Base-by-base conservation (phyloP, 441 rosid species). In the Bocquillonia castaneifolia region DNA sequence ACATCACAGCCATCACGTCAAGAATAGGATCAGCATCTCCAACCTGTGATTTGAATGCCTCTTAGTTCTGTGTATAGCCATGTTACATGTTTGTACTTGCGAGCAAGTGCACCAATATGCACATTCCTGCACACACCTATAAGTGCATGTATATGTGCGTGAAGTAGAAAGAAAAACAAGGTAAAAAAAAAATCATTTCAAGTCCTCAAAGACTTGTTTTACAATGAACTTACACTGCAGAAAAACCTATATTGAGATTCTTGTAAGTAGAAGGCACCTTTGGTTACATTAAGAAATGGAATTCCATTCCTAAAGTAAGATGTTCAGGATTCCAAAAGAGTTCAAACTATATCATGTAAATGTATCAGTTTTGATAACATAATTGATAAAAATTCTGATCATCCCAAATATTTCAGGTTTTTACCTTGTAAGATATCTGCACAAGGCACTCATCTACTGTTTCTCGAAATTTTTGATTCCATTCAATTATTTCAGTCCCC, bases 1-100 rank as follows among this genome's bases (percentile, higher is more conserved):
- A 74, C 89, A 83, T 88, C 71, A 81, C 85, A 75, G 98, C 94
- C 98, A 92, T 92, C 63, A 85, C 76, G 67, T 92, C 98, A 76
- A 86, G 90, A 36, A 92, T 77, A 60, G 94, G 94, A 77, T 89
- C 92, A 71, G 98, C 96, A 83, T 89, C 98, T 81, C 96, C 94
- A 70, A 88, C 87, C 97, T 91, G 83, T 62, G 71, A 39, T 72
- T 63, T 12, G 63, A 28, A 74, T 31, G 40, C 57, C 48, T 53
- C 59, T 78, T 77, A 76, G 72, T 64, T 77, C 56, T 59, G 57
- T 36, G 67, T 0, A 32, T 0, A 17, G 3, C 14, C 25, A 20
- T 29, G 7, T 45, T 36, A 17, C 58, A n/a, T 32, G 40, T 42
- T 36, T 4, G 47, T 20, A 22, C 25, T n/a, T 22, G 29, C 64